Conservation (phyloP, 2,329 filamentous ascomycete species). For the Capronia epimyces region DNA sequence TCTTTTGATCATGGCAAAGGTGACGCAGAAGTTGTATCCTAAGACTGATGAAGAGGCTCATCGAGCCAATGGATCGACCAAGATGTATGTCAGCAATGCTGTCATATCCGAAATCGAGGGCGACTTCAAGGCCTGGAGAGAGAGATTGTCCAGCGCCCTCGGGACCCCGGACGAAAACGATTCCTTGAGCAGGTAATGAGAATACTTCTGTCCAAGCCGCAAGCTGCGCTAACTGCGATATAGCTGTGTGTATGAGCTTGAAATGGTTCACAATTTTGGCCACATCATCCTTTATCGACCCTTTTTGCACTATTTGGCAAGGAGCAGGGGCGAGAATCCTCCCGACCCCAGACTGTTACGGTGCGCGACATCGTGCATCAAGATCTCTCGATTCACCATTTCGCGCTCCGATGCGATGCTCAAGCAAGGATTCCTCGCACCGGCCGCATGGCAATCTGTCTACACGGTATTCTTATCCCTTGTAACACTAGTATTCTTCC, state of each 20-base stretch:
- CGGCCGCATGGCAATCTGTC: constrained; percentile 22
- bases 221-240: not conserved
- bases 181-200: constrained; percentile 12
- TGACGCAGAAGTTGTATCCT: constrained; percentile 16
- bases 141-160: constrained; percentile 10
- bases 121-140: constrained; percentile 18
- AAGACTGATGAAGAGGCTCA: constrained; percentile 15
- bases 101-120: constrained; percentile 17
- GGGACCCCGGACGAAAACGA: constrained; percentile 2
- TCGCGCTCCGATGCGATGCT: constrained; percentile 16
- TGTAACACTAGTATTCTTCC: constrained; percentile 20
- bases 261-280: constrained; percentile 24
- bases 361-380: constrained; percentile 20
- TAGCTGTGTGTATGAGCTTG: constrained; percentile 21
- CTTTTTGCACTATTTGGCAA: constrained; percentile 26
- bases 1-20: constrained; percentile 19
- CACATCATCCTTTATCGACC: constrained; percentile 29
- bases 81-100: constrained; percentile 15
- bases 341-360: constrained; percentile 11
- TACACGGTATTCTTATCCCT: constrained; percentile 23
- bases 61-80: constrained; percentile 3
- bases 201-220: not conserved
- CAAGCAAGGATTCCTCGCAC: constrained; percentile 15
- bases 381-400: constrained; percentile 16
- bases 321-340: constrained; percentile 12